Evolutionary conservation across 108 stramenopile genomes (phyloP).

Genomic region (Bacterosira constricta): DNA sequence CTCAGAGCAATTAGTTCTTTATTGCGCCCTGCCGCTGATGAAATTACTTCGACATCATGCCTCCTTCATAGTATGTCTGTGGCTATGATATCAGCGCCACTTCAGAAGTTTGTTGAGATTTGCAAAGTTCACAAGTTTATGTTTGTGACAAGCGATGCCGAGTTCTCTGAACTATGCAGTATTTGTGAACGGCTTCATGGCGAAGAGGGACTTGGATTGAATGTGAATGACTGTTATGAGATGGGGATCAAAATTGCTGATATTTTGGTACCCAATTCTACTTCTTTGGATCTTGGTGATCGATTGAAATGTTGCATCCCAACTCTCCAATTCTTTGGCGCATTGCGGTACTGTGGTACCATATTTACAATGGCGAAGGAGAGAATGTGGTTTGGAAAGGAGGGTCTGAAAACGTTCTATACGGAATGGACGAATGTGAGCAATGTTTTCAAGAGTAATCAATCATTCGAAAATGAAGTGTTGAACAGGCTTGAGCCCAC

Average conservation of each 20-base stretch:
- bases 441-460: conserved; percentile 20
- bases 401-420: conserved; percentile 19
- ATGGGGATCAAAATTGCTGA: neutral
- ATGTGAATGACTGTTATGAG: neutral
- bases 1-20: neutral
- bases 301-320: conserved; percentile 11
- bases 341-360: conserved; percentile 9
- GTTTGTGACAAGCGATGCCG: conserved; percentile 1
- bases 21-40: too few relatives aligned
- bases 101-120: too few relatives aligned
- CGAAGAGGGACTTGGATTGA: conserved; percentile 1
- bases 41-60: too few relatives aligned
- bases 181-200: neutral
- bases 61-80: too few relatives aligned
- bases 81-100: too few relatives aligned
- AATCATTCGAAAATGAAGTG: conserved; percentile 17
- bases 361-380: conserved; percentile 17
- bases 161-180: neutral
- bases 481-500: conserved; percentile 21
- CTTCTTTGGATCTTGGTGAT: conserved; percentile 1
- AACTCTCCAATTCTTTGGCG: conserved; percentile 11
- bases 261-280: too few relatives aligned
- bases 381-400: conserved; percentile 24
- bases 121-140: conserved; percentile 14
- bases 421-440: conserved; percentile 24